Percentiles rank a stretch among this genome's conserved stretches.
These are phyloP conservation scores for Amanita jacksonii DNA, from an alignment of 768 basidiomycete genomes.

Conservation along the genomic window DNA sequence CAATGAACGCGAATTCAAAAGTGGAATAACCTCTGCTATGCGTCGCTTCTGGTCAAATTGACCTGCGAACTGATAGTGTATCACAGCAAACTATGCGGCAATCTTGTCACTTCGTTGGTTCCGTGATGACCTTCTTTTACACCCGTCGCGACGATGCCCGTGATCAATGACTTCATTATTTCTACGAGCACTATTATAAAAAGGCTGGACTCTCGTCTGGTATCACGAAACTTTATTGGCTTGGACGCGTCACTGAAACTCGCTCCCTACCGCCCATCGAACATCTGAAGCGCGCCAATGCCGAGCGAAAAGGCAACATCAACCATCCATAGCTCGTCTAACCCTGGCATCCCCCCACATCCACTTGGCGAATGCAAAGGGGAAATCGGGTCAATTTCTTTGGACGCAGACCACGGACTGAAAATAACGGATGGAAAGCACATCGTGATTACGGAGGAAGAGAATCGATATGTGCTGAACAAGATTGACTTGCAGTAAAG, in stretches of 20 bases:
- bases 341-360: background rate
- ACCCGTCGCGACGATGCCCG: background rate
- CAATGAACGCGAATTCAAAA: background rate
- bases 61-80: no score
- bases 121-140: background rate
- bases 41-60: background rate
- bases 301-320: no score
- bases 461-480: conserved; percentile 16
- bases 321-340: no score
- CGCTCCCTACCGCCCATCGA: background rate
- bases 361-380: background rate
- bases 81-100: background rate
- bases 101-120: background rate
- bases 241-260: background rate
- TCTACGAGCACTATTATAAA: background rate
- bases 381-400: background rate
- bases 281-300: no score
- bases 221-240: background rate
- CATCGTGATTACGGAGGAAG: conserved; percentile 15
- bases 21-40: background rate
- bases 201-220: background rate
- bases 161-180: no score
- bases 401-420: conserved; percentile 12
- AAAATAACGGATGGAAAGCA: conserved; percentile 4
- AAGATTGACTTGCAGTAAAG: conserved; percentile 22